Percentiles rank a stretch among this genome's conserved stretches.
Conservation (phyloP, 345 rosid species). For the Excoecaria cochinchinensis region DNA sequence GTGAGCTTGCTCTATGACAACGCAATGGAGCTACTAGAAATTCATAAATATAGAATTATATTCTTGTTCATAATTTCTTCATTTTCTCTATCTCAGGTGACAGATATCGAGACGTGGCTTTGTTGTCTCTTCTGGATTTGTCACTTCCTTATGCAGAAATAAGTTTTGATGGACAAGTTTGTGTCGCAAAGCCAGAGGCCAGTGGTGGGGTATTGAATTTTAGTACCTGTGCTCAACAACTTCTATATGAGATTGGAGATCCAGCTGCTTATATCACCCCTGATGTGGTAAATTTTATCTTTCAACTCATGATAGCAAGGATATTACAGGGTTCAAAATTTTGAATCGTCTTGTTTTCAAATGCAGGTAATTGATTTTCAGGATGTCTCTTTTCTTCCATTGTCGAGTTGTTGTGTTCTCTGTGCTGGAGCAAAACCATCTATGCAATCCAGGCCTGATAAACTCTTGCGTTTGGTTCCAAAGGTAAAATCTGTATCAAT, state of each 20-base stretch:
- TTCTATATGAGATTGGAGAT: constrained; percentile 87
- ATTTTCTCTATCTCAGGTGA: constrained; percentile 51
- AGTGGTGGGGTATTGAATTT: constrained; percentile 77
- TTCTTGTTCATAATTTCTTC: constrained; percentile 11
- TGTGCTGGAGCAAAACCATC: constrained; percentile 80
- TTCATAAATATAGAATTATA: constrained; percentile 2
- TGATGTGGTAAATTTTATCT: constrained; percentile 64
- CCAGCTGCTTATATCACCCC: constrained; percentile 89
- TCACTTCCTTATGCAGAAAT: constrained; percentile 94
- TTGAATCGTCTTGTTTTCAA: constrained; percentile 18
- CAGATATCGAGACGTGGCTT: constrained; percentile 55
- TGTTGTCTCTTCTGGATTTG: constrained; percentile 54
- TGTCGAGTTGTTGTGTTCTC: constrained; percentile 57
- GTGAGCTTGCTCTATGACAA: constrained; percentile 37
- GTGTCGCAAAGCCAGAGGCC: constrained; percentile 65
- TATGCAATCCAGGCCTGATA: constrained; percentile 48
- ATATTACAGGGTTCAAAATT: constrained; percentile 1
- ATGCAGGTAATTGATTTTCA: constrained; percentile 68
- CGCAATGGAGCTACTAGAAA: background rate
- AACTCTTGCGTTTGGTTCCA: constrained; percentile 71
- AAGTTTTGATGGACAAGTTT: constrained; percentile 53
- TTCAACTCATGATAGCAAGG: constrained; percentile 1
- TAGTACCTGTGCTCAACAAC: constrained; percentile 78
- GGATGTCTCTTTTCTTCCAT: constrained; percentile 64
- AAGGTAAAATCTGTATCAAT: constrained; percentile 43